A percentile compares a stretch with the other conserved stretches of the same genome.
Evolutionary conservation across 495 filamentous ascomycete genomes (phyloP).

Genomic region (Podospora conica): DNA sequence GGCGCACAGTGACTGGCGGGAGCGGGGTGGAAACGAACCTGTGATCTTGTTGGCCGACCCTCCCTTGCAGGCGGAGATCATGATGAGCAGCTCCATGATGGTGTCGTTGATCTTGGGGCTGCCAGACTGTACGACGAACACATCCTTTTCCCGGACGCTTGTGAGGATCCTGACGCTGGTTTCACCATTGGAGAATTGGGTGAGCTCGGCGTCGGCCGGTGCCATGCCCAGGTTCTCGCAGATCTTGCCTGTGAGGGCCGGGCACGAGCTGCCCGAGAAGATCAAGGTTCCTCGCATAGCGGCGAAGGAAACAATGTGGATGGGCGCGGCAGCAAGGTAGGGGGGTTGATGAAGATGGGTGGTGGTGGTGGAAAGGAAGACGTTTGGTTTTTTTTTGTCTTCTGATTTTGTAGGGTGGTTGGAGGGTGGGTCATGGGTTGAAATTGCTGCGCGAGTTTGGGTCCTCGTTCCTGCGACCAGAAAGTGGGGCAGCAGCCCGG

Average conservation of each 20-base stretch:
- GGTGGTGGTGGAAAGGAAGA: background rate
- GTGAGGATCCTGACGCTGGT: slow-evolving; percentile 90
- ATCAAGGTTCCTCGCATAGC: slow-evolving; percentile 53
- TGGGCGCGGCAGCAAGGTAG: background rate
- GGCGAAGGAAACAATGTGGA: slow-evolving; percentile 1
- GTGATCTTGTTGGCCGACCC: slow-evolving; percentile 97
- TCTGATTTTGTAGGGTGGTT: background rate
- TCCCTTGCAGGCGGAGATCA: slow-evolving; percentile 97
- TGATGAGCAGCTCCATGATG: slow-evolving; percentile 96
- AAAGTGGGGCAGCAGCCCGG: background rate
- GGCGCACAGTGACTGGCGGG: background rate
- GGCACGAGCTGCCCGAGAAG: slow-evolving; percentile 53
- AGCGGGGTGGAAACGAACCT: slow-evolving; percentile 50
- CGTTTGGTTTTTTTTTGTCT: background rate
- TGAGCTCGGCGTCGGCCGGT: slow-evolving; percentile 51
- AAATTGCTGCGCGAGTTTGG: background rate
- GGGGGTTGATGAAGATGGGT: background rate
- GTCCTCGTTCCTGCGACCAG: background rate
- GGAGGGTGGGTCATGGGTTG: background rate
- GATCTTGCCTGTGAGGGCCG: slow-evolving; percentile 50
- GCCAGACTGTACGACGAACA: slow-evolving; percentile 97
- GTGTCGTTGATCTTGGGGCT: slow-evolving; percentile 96
- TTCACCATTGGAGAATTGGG: slow-evolving; percentile 71
- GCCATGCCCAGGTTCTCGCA: slow-evolving; percentile 54
- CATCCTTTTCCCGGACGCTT: slow-evolving; percentile 94